Evolutionary conservation across 2,329 filamentous ascomycete genomes (phyloP).

Genomic region (Fusarium continuum): DNA sequence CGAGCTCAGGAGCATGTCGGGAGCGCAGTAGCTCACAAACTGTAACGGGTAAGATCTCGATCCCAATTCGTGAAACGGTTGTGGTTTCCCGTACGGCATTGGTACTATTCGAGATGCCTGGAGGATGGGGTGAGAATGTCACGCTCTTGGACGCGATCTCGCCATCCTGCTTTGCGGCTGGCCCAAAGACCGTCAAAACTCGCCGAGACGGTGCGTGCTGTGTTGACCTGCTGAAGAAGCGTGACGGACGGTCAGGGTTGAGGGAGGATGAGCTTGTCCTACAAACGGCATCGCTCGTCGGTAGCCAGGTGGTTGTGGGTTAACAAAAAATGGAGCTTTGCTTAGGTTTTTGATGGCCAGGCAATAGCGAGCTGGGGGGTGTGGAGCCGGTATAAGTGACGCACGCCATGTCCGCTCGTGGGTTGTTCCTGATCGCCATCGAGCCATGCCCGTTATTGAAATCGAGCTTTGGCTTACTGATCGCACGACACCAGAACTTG

Average conservation of each 20-base stretch:
- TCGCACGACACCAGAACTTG: constrained; percentile 37
- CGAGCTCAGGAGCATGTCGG: constrained; percentile 17
- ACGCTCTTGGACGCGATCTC: constrained; percentile 25
- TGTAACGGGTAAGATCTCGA: constrained; percentile 42
- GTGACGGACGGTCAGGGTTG: constrained; percentile 27
- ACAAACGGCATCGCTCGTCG: constrained; percentile 32
- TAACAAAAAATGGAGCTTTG: constrained; percentile 28
- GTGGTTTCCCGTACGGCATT: constrained; percentile 6
- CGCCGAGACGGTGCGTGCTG: constrained; percentile 27
- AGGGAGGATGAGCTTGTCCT: constrained; percentile 32
- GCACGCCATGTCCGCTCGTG: constrained; percentile 27
- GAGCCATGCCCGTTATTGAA: constrained; percentile 41
- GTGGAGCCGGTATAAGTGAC: constrained; percentile 24
- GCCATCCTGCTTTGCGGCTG: constrained; percentile 10
- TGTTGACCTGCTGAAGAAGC: constrained; percentile 20
- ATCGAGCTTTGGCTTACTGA: constrained; percentile 47
- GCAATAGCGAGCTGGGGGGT: constrained; percentile 26
- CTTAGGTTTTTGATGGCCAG: constrained; percentile 29
- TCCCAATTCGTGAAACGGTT: constrained; percentile 39
- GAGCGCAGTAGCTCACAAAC: constrained; percentile 24
- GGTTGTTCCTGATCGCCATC: constrained; percentile 43
- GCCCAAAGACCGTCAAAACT: constrained; percentile 23
- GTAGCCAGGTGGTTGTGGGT: constrained; percentile 31
- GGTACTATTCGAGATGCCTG: not conserved
- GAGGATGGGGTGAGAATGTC: constrained; percentile 28